Conservation (phyloP, 2,329 filamentous ascomycete species). For the Parastagonospora avenae region DNA sequence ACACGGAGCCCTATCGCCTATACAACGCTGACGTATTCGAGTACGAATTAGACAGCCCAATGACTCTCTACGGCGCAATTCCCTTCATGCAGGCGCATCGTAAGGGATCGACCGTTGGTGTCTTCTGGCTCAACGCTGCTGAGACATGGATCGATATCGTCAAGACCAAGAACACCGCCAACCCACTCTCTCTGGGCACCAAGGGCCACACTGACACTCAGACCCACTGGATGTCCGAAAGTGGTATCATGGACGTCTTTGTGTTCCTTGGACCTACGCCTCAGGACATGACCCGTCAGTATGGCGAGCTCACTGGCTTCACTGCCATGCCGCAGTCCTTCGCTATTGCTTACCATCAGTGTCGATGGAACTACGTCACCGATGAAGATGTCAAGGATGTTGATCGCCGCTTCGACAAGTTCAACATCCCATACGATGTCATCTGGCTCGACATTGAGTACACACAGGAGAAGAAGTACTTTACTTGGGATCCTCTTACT, state of each 20-base stretch:
- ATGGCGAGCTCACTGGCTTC: conserved; percentile 88
- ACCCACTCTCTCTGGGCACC: conserved; percentile 76
- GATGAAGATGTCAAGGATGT: conserved; percentile 98
- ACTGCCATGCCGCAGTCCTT: conserved; percentile 92
- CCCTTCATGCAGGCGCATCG: conserved; percentile 98
- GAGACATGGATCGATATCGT: conserved; percentile 97
- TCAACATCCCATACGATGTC: conserved; percentile 94
- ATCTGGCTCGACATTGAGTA: conserved; percentile 99
- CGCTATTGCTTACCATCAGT: conserved; percentile 92
- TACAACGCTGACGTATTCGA: conserved; percentile 99
- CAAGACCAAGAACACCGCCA: conserved; percentile 74
- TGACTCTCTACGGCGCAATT: conserved; percentile 97
- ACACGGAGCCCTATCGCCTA: conserved; percentile 87
- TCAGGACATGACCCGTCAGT: conserved; percentile 78
- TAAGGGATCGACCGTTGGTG: conserved; percentile 88
- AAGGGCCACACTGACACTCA: conserved; percentile 74
- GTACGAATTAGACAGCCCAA: conserved; percentile 94
- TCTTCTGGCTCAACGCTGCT: conserved; percentile 96
- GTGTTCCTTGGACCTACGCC: conserved; percentile 91
- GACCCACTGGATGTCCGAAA: conserved; percentile 97
- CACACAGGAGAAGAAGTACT: conserved; percentile 96
- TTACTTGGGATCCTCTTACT: conserved; percentile 90
- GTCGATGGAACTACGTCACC: conserved; percentile 97
- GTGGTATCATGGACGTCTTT: conserved; percentile 87
- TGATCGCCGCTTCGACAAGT: conserved; percentile 93